Conservation (phyloP, 495 filamentous ascomycete genomes). For the Viridothelium virens region DNA sequence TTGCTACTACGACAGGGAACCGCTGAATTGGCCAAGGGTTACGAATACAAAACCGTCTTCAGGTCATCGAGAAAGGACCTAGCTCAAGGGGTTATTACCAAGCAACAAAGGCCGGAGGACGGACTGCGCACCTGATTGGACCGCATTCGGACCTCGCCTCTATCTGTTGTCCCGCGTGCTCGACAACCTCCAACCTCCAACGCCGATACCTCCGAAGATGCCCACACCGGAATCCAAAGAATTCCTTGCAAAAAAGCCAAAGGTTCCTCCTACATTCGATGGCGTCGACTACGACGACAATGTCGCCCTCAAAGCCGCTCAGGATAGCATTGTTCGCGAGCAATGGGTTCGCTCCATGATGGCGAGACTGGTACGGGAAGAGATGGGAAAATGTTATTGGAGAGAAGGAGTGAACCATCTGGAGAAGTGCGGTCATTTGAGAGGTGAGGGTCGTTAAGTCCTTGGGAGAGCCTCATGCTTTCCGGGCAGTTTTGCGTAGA, state of each 20-base stretch:
- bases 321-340: slow-evolving; percentile 88
- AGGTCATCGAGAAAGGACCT: no score
- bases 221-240: slow-evolving; percentile 87
- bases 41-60: no score
- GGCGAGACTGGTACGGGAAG: slow-evolving; percentile 85
- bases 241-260: slow-evolving; percentile 95
- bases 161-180: not conserved
- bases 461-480: no score
- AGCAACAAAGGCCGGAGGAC: no score
- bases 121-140: no score
- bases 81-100: no score
- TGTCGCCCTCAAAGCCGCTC: slow-evolving; percentile 78
- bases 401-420: slow-evolving; percentile 93
- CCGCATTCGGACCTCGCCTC: not conserved
- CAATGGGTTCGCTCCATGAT: slow-evolving; percentile 99
- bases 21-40: no score
- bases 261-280: slow-evolving; percentile 87
- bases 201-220: slow-evolving; percentile 40
- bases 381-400: slow-evolving; percentile 91
- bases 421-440: slow-evolving; percentile 86
- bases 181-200: not conserved
- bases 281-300: slow-evolving; percentile 97
- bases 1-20: no score
- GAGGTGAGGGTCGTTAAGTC: slow-evolving; percentile 56
- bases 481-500: not conserved